A percentile compares a stretch with the other conserved stretches of the same genome.
Conservation (phyloP, 257 asterid genomes). For the Nicotiana obtusifolia region DNA sequence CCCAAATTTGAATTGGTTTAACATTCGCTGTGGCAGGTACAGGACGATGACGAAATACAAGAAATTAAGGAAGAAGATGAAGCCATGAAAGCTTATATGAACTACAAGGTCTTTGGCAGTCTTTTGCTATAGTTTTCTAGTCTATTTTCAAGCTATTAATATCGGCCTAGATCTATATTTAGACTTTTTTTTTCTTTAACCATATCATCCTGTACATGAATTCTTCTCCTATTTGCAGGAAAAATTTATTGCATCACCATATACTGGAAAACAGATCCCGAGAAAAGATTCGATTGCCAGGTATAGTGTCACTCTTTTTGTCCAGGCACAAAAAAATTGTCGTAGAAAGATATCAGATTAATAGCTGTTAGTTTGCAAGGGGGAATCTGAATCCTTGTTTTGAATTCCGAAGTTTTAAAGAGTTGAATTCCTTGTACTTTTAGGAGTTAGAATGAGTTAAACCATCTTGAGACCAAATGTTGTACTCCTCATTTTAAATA, state of each 20-base stretch:
- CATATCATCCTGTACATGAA: not conserved
- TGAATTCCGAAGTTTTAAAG: not conserved
- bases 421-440: not conserved
- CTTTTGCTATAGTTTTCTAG: not conserved
- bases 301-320: not conserved
- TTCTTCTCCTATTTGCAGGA: slow-evolving; percentile 9
- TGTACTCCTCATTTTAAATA: not conserved
- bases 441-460: not conserved
- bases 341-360: not conserved
- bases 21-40: slow-evolving; percentile 51
- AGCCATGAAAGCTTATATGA: slow-evolving; percentile 24
- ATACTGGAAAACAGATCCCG: slow-evolving; percentile 2
- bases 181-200: not conserved
- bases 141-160: not conserved
- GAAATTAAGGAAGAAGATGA: slow-evolving; percentile 68
- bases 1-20: not conserved
- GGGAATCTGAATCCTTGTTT: not conserved
- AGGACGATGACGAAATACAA: slow-evolving; percentile 69
- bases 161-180: not conserved
- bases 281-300: slow-evolving; percentile 13
- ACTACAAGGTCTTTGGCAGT: slow-evolving; percentile 40
- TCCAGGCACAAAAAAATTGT: not conserved
- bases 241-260: not conserved
- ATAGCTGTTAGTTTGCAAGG: not conserved
- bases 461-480: not conserved